Percentiles rank a stretch among this genome's conserved stretches.
phyloP scores from a whole-genome alignment of 306 rosid genomes.

The Lathyrus aphaca region DNA sequence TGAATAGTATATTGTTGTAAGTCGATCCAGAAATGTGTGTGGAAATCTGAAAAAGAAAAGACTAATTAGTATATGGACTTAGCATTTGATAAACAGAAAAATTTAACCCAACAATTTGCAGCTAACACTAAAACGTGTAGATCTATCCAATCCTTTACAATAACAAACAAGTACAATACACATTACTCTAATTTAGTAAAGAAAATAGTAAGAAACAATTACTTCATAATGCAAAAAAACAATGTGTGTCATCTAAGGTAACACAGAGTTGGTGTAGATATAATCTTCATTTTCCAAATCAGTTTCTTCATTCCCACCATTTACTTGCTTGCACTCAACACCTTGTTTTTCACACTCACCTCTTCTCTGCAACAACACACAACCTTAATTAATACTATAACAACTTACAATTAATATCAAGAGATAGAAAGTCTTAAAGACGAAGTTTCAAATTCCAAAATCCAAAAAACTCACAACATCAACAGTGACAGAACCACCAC shows the following conservation, averaged over 20 bases:
- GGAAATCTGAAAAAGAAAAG: neutral
- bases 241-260: constrained; percentile 41
- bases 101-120: neutral
- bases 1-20: neutral
- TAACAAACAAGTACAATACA: constrained; percentile 26
- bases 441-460: constrained; percentile 3
- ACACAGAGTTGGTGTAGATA: constrained; percentile 61
- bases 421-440: neutral
- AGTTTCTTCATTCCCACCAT: constrained; percentile 44
- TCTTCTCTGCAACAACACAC: constrained; percentile 44
- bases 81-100: neutral
- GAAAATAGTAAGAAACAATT: neutral
- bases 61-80: neutral
- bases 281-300: constrained; percentile 67
- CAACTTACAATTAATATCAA: neutral
- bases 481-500: constrained; percentile 36
- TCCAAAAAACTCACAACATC: constrained; percentile 45
- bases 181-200: neutral
- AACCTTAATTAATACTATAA: too few species aligned
- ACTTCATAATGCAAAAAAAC: constrained; percentile 17
- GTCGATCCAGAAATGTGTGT: neutral
- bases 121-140: neutral
- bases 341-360: constrained; percentile 43
- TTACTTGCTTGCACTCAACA: constrained; percentile 51
- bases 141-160: constrained; percentile 23